Evolutionary conservation across 1,284 basidiomycete species (phyloP).

Genomic region (Puccinia polysora): DNA sequence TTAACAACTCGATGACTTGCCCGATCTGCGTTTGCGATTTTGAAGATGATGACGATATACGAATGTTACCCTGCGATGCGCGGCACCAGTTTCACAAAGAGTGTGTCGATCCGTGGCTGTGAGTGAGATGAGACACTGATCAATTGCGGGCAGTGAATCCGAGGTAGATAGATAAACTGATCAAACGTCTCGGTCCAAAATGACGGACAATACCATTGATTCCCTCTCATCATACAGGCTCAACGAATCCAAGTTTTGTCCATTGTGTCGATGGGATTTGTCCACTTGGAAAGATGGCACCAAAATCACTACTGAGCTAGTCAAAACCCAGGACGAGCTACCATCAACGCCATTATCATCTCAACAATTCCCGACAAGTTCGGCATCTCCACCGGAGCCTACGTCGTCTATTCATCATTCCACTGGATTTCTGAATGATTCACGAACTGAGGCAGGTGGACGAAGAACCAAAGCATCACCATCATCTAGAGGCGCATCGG

Average conservation of each 20-base stretch:
- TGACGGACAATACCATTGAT: background rate
- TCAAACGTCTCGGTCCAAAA: background rate
- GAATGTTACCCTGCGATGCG: slow-evolving; percentile 80
- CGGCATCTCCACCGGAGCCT: no score
- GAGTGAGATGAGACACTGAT: slow-evolving; percentile 53
- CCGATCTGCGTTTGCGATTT: slow-evolving; percentile 91
- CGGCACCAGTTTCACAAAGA: slow-evolving; percentile 78
- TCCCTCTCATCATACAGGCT: slow-evolving; percentile 16
- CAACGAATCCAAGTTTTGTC: slow-evolving; percentile 81
- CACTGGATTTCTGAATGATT: no score
- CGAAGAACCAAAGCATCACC: no score
- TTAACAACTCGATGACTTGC: slow-evolving; percentile 69
- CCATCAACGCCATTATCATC: no score
- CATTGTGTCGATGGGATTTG: slow-evolving; percentile 65
- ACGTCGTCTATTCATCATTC: no score
- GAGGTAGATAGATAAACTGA: background rate
- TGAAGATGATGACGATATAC: slow-evolving; percentile 81
- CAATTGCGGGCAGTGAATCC: background rate
- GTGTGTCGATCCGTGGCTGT: slow-evolving; percentile 68
- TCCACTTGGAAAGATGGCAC: slow-evolving; percentile 43
- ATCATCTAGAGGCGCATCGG: no score
- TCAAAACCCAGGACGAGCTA: background rate
- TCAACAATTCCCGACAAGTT: no score
- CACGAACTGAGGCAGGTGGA: no score
- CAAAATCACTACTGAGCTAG: slow-evolving; percentile 15